Evolutionary conservation across 345 rosid species (phyloP).

Genomic region (Toxicodendron radicans): DNA sequence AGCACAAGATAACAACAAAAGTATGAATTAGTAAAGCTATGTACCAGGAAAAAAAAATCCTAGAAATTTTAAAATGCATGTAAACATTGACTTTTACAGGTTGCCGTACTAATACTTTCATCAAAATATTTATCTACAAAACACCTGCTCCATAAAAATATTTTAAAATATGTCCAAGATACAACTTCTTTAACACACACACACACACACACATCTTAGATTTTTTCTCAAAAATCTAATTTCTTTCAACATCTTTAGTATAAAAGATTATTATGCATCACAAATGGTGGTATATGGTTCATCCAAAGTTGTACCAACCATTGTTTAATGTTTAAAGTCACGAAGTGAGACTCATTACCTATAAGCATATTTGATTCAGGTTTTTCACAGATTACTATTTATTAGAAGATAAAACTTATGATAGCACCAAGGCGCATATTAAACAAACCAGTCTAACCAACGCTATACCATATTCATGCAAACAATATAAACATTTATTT

Average conservation of each 20-base stretch:
- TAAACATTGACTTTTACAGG: neutral
- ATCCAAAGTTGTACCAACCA: neutral
- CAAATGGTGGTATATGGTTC: neutral
- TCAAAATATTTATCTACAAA: neutral
- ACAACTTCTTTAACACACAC: neutral
- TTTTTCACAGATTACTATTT: too few species aligned
- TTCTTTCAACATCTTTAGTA: neutral
- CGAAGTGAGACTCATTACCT: too few species aligned
- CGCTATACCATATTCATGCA: too few species aligned
- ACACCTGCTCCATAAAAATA: neutral
- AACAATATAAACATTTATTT: too few species aligned
- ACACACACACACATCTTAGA: too few species aligned
- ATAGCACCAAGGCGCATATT: too few species aligned
- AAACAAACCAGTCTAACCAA: too few species aligned
- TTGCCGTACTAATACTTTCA: neutral
- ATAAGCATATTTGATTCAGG: too few species aligned
- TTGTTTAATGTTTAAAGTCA: too few species aligned
- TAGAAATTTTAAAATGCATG: neutral
- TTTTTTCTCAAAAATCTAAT: neutral
- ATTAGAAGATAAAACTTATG: too few species aligned
- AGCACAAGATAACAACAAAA: conserved; percentile 14
- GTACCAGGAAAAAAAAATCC: neutral
- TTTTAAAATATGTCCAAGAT: neutral
- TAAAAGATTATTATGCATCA: neutral
- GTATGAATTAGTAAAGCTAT: neutral